phyloP scores from a whole-genome alignment of 2,329 filamentous ascomycete genomes.

The Albophoma yamanashiensis region DNA sequence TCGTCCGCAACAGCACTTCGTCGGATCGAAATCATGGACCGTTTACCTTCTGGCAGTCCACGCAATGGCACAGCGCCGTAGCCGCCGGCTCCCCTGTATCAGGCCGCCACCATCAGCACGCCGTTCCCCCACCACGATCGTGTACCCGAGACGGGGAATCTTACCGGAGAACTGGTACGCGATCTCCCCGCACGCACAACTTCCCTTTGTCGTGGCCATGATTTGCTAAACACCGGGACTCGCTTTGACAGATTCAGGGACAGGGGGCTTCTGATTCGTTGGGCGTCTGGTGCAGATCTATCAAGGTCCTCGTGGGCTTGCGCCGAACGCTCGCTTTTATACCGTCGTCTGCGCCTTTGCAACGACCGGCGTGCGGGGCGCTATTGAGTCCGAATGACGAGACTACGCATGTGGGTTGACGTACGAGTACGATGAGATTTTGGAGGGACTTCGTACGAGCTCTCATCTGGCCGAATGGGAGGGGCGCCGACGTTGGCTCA shows the following conservation, averaged over 20 bases:
- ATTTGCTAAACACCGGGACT: background rate
- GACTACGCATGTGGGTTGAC: background rate
- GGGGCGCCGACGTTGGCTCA: background rate
- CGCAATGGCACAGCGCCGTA: slow-evolving; percentile 40
- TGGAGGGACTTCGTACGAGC: background rate
- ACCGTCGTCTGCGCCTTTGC: background rate
- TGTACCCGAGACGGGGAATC: slow-evolving; percentile 1
- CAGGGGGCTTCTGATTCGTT: background rate
- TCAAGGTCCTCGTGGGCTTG: background rate
- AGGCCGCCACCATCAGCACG: background rate
- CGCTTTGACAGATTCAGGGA: background rate
- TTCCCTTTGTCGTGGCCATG: slow-evolving; percentile 13
- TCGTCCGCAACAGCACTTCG: background rate
- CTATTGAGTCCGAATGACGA: background rate
- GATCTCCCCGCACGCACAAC: slow-evolving; percentile 25
- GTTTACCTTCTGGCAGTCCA: slow-evolving; percentile 43
- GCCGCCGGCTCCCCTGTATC: slow-evolving; percentile 26
- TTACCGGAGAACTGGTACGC: slow-evolving; percentile 22
- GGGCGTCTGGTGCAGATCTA: background rate
- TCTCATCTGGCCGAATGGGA: background rate
- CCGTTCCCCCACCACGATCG: too few species aligned
- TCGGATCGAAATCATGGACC: too few species aligned
- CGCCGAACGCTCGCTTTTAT: background rate
- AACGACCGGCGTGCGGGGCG: background rate
- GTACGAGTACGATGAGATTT: background rate